Evolutionary conservation across 257 asterid genomes (phyloP).

Genomic region (Anisodus tanguticus): DNA sequence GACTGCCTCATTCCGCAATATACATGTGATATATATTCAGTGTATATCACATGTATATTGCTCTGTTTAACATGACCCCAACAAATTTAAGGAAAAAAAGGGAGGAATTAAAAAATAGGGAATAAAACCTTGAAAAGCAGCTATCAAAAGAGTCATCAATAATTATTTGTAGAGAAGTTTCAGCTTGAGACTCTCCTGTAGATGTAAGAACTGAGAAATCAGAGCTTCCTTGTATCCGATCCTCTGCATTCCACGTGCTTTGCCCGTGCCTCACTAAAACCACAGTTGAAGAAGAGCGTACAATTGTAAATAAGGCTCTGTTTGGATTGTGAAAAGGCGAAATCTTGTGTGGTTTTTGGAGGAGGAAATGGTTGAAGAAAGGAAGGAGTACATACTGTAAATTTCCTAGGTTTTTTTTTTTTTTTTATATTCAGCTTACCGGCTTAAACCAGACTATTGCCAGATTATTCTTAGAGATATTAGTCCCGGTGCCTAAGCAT

Average conservation of each 20-base stretch:
- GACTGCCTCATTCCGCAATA: no score
- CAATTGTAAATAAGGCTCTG: conserved; percentile 30
- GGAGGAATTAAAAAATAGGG: not conserved
- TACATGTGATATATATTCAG: no score
- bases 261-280: conserved; percentile 87
- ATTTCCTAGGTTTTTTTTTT: not conserved
- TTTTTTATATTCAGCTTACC: no score
- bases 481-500: no score
- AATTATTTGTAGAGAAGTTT: conserved; percentile 90
- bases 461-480: no score
- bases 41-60: no score
- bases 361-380: conserved; percentile 32
- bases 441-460: no score
- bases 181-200: conserved; percentile 92
- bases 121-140: conserved; percentile 77
- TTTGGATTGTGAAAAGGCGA: conserved; percentile 36
- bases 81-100: no score
- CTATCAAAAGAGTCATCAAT: conserved; percentile 79
- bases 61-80: no score
- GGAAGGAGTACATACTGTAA: conserved; percentile 45
- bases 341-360: conserved; percentile 28
- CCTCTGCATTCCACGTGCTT: conserved; percentile 98
- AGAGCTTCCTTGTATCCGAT: conserved; percentile 98
- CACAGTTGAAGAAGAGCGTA: conserved; percentile 48
- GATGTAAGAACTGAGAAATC: conserved; percentile 80